Evolutionary conservation across 2,329 filamentous ascomycete genomes (phyloP).

Genomic region (Cladosporium sp.): DNA sequence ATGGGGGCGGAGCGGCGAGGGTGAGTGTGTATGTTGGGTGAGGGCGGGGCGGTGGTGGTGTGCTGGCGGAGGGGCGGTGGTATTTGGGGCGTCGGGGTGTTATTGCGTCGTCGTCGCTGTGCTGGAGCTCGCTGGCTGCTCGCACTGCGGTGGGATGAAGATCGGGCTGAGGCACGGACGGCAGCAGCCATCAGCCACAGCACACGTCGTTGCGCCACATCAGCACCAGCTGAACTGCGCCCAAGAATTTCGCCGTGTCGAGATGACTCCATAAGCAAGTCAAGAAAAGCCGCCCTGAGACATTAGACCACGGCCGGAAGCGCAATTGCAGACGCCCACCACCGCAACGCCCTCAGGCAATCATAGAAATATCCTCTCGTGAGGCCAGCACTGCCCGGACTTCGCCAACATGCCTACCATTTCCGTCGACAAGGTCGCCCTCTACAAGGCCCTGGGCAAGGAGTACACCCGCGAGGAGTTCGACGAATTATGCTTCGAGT

Average conservation of each 20-base stretch:
- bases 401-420: constrained; percentile 86
- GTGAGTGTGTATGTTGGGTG: not conserved
- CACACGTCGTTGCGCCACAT: constrained; percentile 14
- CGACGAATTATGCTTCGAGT: constrained; percentile 97
- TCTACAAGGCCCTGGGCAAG: constrained; percentile 88
- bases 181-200: not conserved
- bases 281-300: constrained; percentile 8
- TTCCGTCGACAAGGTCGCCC: constrained; percentile 89
- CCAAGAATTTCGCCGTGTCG: constrained; percentile 18
- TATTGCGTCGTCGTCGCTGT: constrained; percentile 21
- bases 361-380: not conserved
- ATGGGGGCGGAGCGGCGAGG: constrained; percentile 1
- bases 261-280: constrained; percentile 19
- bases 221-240: not conserved
- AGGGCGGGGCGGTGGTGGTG: not conserved
- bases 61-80: constrained; percentile 7
- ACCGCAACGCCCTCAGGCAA: constrained; percentile 6
- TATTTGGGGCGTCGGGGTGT: constrained; percentile 14
- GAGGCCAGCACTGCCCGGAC: constrained; percentile 10
- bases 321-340: not conserved
- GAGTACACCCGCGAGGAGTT: constrained; percentile 94
- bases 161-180: constrained; percentile 14
- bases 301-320: constrained; percentile 4
- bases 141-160: constrained; percentile 8
- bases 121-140: constrained; percentile 13